Evolutionary conservation across 768 basidiomycete genomes (phyloP), one percentile per base, ranked within the genome.

Genomic region (Rhizopogon roseolus): DNA sequence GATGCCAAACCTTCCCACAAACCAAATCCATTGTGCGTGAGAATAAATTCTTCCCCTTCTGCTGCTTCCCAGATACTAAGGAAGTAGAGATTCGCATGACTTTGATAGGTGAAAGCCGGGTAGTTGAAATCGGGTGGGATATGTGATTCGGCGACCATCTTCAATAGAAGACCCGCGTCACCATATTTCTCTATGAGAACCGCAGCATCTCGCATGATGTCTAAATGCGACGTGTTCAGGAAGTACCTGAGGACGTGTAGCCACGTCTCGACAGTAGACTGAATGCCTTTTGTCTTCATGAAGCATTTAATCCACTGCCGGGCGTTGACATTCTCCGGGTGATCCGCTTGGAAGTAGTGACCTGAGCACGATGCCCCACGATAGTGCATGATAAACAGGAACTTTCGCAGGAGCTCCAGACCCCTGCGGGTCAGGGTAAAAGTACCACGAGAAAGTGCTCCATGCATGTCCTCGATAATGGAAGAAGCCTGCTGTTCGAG

Each of bases 381-480:
- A 53, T 66, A 69, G 38, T 71, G 64, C 70, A 73, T 69, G 19
- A 74, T 36, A 50, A 72, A 72, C 7, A 73, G 57, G 49, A 74
- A 73, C 55, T 71, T 73, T 3, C 71, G 61, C 32, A 74, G 53
- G 5, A 50, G 60, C 7, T 68, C 62, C 3, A 74, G 57, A 13
- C 62, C 60, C 17, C 58, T 58, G 28, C 72, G 54, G 19, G 65
- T 59, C n/a, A 72, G n/a, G 16, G 53, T 43, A 25, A 69, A 7
- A 25, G 19, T 28, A 32, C 17, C 29, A 32, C 8, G 14, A n/a
- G 41, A 28, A 39, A 50, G 48, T 7, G 51, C 54, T 27, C 6
- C 19, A 46, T 40, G 54, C 38, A 57, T 62, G 54, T 22, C 62
- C 37, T 8, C 54, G 25, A 71, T 65, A 19, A 69, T 49, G 9